phyloP scores from a whole-genome alignment of 2,329 filamentous ascomycete species.

The Apiospora marii region DNA sequence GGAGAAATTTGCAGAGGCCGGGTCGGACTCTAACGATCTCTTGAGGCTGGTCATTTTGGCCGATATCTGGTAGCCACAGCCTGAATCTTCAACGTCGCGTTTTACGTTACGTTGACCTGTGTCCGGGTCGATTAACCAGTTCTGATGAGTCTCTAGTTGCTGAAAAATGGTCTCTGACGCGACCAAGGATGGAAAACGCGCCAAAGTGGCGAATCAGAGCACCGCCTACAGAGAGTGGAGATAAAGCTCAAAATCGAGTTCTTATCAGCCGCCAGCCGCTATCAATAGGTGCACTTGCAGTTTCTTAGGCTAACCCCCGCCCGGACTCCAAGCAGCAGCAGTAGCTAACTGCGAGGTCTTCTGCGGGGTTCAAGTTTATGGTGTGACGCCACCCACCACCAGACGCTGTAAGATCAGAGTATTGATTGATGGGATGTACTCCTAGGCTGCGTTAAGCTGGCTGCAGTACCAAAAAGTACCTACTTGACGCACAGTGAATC shows the following conservation, averaged over 20 bases:
- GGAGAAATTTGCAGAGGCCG: constrained; percentile 76
- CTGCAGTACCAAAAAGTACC: not conserved
- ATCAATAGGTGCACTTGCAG: not conserved
- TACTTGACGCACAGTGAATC: not conserved
- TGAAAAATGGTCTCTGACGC: constrained; percentile 13
- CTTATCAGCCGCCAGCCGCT: constrained; percentile 27
- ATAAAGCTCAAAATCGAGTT: not conserved
- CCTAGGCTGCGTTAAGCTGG: not conserved
- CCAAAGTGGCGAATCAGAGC: constrained; percentile 21
- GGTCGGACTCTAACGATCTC: constrained; percentile 59
- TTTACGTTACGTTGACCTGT: not conserved
- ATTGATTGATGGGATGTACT: not conserved
- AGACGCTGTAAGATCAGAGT: not conserved
- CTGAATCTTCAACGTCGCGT: not conserved
- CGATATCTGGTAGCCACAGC: not conserved
- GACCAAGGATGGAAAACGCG: constrained; percentile 17
- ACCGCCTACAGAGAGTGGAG: not conserved
- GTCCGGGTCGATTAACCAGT: constrained; percentile 2
- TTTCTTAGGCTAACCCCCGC: not conserved
- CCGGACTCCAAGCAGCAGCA: not conserved
- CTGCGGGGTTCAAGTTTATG: constrained; percentile 4
- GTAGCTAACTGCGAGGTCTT: not conserved
- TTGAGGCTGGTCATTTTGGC: constrained; percentile 71
- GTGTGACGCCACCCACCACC: constrained; percentile 7
- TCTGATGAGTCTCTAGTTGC: not conserved